Base-by-base conservation (phyloP, 495 filamentous ascomycete species). In the Aspergillus saccharolyticus region DNA sequence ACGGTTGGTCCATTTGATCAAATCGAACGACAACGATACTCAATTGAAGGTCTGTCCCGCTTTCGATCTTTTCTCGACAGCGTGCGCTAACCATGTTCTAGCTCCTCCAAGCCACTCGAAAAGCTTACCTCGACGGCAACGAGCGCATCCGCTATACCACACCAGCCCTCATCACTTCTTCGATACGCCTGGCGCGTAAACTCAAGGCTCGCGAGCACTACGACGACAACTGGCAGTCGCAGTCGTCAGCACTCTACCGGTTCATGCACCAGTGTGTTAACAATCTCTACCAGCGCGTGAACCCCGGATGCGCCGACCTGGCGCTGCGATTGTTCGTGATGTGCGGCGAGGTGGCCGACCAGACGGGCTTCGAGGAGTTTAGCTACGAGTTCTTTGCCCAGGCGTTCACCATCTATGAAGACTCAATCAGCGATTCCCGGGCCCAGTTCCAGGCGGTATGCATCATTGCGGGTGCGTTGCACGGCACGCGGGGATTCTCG, bases 301-400 rank as follows among this genome's bases (percentile, higher is more conserved):
- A 87, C 57, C 78, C 85, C 12, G 89, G 88, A 39, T 85, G 84
- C 28, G 90, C 93, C 2, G 95, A 97, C 68, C 81, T 97, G 9
- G 82, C 86, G 14, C 82, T 98, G 17, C 89, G 94, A 4, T 77
- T 97, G 9, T 97, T 97, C 68, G 83, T 92, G 52, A 85, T 88
- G 58, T 96, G 90, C 66, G 94, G 94, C 16, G 92, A 97, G 72
- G 86, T 93, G 25, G 91, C 95, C 20, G 93, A 96, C 64, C 89
- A 94, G 70, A 92, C 86, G 5, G 89, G 88, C 15, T 92, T 92
- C 61, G 94, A 97, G 70, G 94, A 97, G 73, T 88, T 96, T 22
- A 88, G 89, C 17, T 98, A 98, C 71, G 94, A 98, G 71, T 97
- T 95, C 78, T 98, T 97, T 64, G 94, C 93, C 2, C 95, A 98